Evolutionary conservation across 2,329 filamentous ascomycete genomes (phyloP).

Genomic region (Colletotrichum musae): DNA sequence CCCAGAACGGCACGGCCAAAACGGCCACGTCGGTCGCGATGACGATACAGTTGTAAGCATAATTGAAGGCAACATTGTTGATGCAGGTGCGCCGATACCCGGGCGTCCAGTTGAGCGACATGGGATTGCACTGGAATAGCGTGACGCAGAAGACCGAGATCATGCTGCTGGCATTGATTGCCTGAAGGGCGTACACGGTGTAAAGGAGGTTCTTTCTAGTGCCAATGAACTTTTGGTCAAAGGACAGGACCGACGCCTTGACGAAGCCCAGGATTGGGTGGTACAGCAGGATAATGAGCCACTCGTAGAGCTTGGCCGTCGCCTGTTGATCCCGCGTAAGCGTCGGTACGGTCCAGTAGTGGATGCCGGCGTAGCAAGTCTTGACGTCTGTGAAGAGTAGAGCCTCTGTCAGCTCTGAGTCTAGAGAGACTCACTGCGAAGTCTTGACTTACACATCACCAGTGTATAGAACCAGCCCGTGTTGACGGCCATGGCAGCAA

Average conservation of each 20-base stretch:
- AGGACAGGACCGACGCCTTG: slow-evolving; percentile 60
- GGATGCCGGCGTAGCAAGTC: slow-evolving; percentile 41
- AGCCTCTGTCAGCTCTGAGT: slow-evolving; percentile 11
- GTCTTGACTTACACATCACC: slow-evolving; percentile 44
- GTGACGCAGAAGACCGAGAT: slow-evolving; percentile 50
- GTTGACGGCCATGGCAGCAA: slow-evolving; percentile 43
- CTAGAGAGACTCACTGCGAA: background rate
- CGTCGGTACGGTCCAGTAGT: slow-evolving; percentile 40
- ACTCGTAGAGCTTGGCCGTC: slow-evolving; percentile 41
- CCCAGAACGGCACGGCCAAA: slow-evolving; percentile 54
- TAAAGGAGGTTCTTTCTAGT: slow-evolving; percentile 51
- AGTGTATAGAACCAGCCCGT: slow-evolving; percentile 42
- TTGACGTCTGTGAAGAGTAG: slow-evolving; percentile 36
- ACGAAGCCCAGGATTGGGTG: slow-evolving; percentile 49
- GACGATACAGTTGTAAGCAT: slow-evolving; percentile 38
- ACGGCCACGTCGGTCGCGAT: slow-evolving; percentile 51
- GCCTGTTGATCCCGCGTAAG: slow-evolving; percentile 39
- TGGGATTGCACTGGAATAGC: slow-evolving; percentile 53
- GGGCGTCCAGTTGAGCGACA: slow-evolving; percentile 47
- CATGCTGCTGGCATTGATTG: slow-evolving; percentile 49
- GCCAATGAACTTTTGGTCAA: slow-evolving; percentile 57
- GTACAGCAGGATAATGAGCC: slow-evolving; percentile 43
- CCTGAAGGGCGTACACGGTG: slow-evolving; percentile 48
- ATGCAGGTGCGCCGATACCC: slow-evolving; percentile 13
- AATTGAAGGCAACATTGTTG: slow-evolving; percentile 47